Base-by-base conservation (phyloP, 768 basidiomycete species). In the Dacryopinax primogenitus region DNA sequence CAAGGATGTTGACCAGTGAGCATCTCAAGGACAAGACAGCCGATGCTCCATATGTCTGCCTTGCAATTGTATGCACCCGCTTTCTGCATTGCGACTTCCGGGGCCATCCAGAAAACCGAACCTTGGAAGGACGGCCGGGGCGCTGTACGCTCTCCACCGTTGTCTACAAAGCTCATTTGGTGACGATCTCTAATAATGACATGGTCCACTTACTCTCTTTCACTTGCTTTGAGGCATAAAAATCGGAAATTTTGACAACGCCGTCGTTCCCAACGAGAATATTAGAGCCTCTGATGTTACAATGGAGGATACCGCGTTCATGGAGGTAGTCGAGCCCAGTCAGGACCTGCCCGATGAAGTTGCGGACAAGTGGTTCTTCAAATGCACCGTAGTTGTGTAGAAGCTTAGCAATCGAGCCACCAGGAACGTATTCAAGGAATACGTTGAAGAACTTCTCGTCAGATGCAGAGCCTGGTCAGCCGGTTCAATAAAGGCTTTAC, bases 91-190 rank as follows among this genome's bases (percentile, higher is more conserved):
- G 98, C 96, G n/a, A 97, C 92, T 75, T 97, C 95, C 0, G 95
- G 95, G 0, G 95, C 95, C 95, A 98, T 97, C 95, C 95, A 98
- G 76, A 96, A 98, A 12, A 97, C 94, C 1, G 93, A 96, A 1
- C 96, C 96, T 74, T 98, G 96, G 3, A 98, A 77, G 1, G 96
- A 98, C 3, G 92, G 90, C 4, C 96, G 82, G 72, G 97, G 87
- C 45, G n/a, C n/a, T n/a, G 86, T 82, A 26, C 87, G 85, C 35
- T 68, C 66, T 34, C 67, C 66, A 65, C 78, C 71, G 1, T 77
- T 70, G 67, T 75, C 74, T 76, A 67, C 21, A 0, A 30, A 36
- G 1, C 15, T 33, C 3, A 21, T 18, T 33, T 45, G 62, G 23
- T 18, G 15, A 13, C n/a, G 41, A 37, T 16, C 16, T 15, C 26